Evolutionary conservation across 192 early-diverging fungal genomes (phyloP).

Genomic region (Chytriomyces sp.): DNA sequence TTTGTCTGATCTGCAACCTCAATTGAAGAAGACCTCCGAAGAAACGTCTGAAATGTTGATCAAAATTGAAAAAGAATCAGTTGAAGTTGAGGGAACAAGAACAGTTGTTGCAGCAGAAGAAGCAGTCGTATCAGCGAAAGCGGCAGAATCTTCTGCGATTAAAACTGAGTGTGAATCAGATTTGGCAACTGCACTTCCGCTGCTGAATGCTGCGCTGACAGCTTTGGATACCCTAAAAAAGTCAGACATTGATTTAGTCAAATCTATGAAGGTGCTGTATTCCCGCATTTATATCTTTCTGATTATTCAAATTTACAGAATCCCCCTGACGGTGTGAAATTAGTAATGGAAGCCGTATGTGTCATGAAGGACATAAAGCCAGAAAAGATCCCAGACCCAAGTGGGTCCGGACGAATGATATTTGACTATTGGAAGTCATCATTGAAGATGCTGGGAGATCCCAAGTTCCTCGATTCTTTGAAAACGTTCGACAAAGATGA

Average conservation of each 20-base stretch:
- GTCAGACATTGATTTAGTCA: constrained; percentile 63
- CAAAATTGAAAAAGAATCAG: constrained; percentile 63
- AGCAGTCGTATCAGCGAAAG: constrained; percentile 57
- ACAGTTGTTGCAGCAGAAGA: constrained; percentile 62
- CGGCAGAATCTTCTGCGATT: constrained; percentile 56
- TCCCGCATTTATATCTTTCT: not conserved
- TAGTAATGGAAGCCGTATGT: constrained; percentile 67
- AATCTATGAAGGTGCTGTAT: constrained; percentile 53
- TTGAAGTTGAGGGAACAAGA: constrained; percentile 61
- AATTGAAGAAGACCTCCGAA: constrained; percentile 62
- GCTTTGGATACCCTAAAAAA: constrained; percentile 66
- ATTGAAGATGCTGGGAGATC: constrained; percentile 60
- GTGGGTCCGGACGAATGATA: constrained; percentile 65
- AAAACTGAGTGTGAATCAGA: constrained; percentile 62
- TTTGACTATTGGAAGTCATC: constrained; percentile 68
- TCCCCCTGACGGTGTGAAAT: constrained; percentile 63
- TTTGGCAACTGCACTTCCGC: constrained; percentile 60
- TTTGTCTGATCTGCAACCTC: constrained; percentile 57
- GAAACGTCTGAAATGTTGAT: constrained; percentile 62
- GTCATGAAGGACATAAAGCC: constrained; percentile 71
- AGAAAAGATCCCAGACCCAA: constrained; percentile 64
- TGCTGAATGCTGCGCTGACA: constrained; percentile 58
- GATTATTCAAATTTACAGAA: constrained; percentile 26
- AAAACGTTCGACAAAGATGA: constrained; percentile 66
- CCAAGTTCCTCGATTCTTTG: constrained; percentile 54